Evolutionary conservation across 768 basidiomycete genomes (phyloP).

Genomic region (Tylopilus sp.): DNA sequence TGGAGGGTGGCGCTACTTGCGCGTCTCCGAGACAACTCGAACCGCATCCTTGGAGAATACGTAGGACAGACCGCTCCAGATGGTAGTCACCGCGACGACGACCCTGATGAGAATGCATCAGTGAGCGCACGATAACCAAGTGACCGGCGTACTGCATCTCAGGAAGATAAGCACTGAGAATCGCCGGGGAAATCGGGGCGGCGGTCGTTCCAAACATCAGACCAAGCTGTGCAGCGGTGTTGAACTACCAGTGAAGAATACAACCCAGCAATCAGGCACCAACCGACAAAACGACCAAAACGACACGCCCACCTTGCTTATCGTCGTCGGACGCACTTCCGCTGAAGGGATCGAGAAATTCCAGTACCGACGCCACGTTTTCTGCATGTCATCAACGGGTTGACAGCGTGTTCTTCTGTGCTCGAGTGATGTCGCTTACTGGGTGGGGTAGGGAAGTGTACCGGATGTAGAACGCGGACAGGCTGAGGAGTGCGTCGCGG

Average conservation of each 20-base stretch:
- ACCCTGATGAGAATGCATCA: constrained; percentile 47
- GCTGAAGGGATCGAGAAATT: constrained; percentile 94
- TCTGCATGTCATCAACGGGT: constrained; percentile 42
- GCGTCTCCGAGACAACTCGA: constrained; percentile 47
- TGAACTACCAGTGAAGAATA: constrained; percentile 53
- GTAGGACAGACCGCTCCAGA: constrained; percentile 89
- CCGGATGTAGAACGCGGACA: constrained; percentile 91
- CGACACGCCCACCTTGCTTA: constrained; percentile 76
- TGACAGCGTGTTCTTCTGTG: not conserved
- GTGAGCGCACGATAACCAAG: not conserved
- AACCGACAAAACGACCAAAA: not conserved
- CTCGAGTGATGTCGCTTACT: constrained; percentile 38
- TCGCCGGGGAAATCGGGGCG: constrained; percentile 68
- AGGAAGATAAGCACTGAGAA: constrained; percentile 52
- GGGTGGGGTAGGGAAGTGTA: constrained; percentile 87
- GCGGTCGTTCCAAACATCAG: constrained; percentile 90
- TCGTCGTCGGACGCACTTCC: constrained; percentile 88
- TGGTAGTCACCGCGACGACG: constrained; percentile 84
- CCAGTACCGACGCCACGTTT: constrained; percentile 93
- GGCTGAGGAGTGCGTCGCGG: constrained; percentile 78
- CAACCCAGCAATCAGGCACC: not conserved
- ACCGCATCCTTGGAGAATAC: constrained; percentile 74
- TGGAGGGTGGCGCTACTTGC: constrained; percentile 29
- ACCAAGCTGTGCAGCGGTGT: constrained; percentile 87
- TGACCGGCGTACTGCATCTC: constrained; percentile 66